A percentile compares a stretch with the other conserved stretches of the same genome.
Evolutionary conservation across 345 rosid species (phyloP).

Genomic region (Anacardium occidentale): DNA sequence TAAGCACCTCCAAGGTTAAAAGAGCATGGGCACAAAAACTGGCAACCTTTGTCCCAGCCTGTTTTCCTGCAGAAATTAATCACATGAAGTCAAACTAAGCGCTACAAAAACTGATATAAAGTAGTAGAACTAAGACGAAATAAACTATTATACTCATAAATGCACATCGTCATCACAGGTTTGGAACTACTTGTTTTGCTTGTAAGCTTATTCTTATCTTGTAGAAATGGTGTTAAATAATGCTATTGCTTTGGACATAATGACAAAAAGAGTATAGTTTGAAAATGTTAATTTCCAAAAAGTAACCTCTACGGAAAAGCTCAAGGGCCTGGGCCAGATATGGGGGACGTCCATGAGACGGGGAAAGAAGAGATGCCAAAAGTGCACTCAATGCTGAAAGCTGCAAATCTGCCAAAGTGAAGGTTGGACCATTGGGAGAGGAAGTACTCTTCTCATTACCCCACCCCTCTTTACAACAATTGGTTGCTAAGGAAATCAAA

Average conservation of each 20-base stretch:
- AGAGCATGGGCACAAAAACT: slow-evolving; percentile 75
- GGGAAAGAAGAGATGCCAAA: slow-evolving; percentile 74
- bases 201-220: neutral
- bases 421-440: slow-evolving; percentile 32
- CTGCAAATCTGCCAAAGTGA: slow-evolving; percentile 53
- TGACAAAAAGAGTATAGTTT: slow-evolving; percentile 4
- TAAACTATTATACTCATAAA: too few species aligned
- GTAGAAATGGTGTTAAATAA: neutral
- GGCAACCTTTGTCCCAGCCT: slow-evolving; percentile 53
- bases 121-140: neutral
- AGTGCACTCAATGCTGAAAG: slow-evolving; percentile 72
- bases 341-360: slow-evolving; percentile 51
- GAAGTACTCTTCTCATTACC: slow-evolving; percentile 37
- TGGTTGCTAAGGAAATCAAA: slow-evolving; percentile 52
- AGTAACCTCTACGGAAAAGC: slow-evolving; percentile 69
- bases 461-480: slow-evolving; percentile 58
- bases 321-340: slow-evolving; percentile 64
- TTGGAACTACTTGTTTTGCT: neutral
- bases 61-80: slow-evolving; percentile 48
- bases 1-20: slow-evolving; percentile 69
- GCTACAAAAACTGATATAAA: slow-evolving; percentile 1
- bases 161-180: too few species aligned
- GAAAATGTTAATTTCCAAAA: neutral
- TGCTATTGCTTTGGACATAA: neutral
- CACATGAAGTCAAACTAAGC: neutral